Conservation (phyloP, 257 asterid species). For the Solanum peruvianum region DNA sequence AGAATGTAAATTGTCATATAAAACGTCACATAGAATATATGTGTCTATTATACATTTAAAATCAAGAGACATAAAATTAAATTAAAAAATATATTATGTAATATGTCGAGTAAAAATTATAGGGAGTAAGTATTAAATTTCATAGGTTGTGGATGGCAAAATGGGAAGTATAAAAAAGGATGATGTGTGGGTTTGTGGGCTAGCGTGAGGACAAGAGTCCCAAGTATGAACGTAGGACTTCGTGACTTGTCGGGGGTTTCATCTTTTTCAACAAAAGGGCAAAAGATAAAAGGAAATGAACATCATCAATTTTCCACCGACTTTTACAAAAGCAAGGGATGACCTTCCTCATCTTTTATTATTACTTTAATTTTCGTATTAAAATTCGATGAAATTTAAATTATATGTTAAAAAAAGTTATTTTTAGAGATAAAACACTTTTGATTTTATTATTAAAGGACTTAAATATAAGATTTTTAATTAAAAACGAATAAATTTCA, state of each 20-base stretch:
- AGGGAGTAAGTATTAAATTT: neutral
- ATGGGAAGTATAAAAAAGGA: neutral
- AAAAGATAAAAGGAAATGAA: neutral
- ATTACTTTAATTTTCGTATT: neutral
- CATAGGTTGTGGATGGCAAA: neutral
- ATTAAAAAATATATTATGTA: too few relatives aligned
- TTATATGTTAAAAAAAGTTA: too few relatives aligned
- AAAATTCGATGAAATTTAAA: neutral
- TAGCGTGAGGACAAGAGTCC: neutral
- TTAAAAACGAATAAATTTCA: too few relatives aligned
- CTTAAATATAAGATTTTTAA: too few relatives aligned
- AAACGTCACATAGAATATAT: accelerated
- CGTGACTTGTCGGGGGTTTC: neutral
- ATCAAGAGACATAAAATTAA: too few relatives aligned
- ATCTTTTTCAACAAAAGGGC: neutral
- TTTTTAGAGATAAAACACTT: too few relatives aligned
- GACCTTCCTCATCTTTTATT: neutral
- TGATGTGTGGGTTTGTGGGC: neutral
- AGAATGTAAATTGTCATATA: too few relatives aligned
- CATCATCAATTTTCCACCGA: constrained; percentile 16
- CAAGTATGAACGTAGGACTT: neutral
- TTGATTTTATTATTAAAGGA: too few relatives aligned
- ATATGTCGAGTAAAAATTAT: too few relatives aligned
- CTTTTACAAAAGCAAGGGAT: constrained; percentile 3
- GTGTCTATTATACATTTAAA: too few relatives aligned